Base-by-base conservation (phyloP, 2,329 filamentous ascomycete species). In the Alternaria triticina region DNA sequence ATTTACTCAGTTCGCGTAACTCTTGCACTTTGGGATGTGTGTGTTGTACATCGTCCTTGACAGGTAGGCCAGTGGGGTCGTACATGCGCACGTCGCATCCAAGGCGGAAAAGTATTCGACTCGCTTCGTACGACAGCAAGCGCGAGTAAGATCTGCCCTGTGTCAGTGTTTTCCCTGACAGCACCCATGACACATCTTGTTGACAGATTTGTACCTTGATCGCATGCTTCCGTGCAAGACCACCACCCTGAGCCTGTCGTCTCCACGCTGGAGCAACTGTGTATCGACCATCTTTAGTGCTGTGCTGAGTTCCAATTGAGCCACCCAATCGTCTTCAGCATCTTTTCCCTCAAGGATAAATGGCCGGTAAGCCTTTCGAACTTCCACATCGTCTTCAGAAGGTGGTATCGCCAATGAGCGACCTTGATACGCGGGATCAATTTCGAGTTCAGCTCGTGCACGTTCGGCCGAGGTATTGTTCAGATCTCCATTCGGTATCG, bases 1-100 rank as follows among this genome's bases (percentile, higher is more conserved):
- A 91, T 11, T 76, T 79, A 65, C 86, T 88, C 1, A 91, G 81
- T 8, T 85, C 82, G 4, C 89, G 83, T 6, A 91, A 81, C 71
- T 91, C 89, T 66, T 88, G 86, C 0, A 91, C 88, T 64, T 89
- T 89, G 0, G 82, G 79, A 67, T 91, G 88, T 5, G 71, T 74
- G 60, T 86, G 83, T n/a, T 87, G 83, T 2, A 83, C 80, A 61
- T 89, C 87, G 68, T 91, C 89, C 67, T 89, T 89, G n/a, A 89
- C 81, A 0, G 89, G 89, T 0, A 91, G 78, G 1, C 83, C 85
- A 1, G 79, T 75, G 0, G 89, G 89, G 62, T 91, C 79, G 72
- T 84, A 91, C 2, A 91, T 80, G 5, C 89, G 86, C 2, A 91
- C 89, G 66, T 91, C 89, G 71, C 88, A 90, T 23, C 89, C 89